Evolutionary conservation across 1,139 yeast genomes (phyloP).

Genomic region (Geotrichum aggregatum): DNA sequence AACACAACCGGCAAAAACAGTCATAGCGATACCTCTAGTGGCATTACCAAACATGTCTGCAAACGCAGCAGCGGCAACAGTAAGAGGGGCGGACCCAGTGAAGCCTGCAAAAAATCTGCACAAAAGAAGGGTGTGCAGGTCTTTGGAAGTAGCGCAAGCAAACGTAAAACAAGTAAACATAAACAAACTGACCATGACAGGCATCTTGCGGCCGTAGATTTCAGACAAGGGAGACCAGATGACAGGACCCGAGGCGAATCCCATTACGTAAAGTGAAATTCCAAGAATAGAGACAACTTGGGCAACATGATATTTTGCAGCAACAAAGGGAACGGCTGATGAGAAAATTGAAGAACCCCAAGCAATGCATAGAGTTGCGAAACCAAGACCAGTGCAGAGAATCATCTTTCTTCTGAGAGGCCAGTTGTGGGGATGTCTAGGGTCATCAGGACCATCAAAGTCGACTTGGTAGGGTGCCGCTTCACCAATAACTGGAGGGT

Average conservation of each 20-base stretch:
- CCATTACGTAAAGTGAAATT: slow-evolving; percentile 67
- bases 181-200: slow-evolving; percentile 52
- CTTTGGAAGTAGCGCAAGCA: slow-evolving; percentile 69
- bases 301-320: slow-evolving; percentile 34
- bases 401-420: slow-evolving; percentile 37
- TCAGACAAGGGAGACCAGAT: slow-evolving; percentile 81
- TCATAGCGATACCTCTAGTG: slow-evolving; percentile 64
- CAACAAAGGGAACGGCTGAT: slow-evolving; percentile 35
- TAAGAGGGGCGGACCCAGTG: slow-evolving; percentile 75
- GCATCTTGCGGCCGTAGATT: slow-evolving; percentile 62
- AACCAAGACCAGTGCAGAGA: slow-evolving; percentile 37
- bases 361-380: slow-evolving; percentile 40
- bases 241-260: slow-evolving; percentile 80
- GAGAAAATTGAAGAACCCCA: slow-evolving; percentile 47
- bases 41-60: slow-evolving; percentile 65
- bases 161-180: slow-evolving; percentile 59
- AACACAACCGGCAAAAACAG: slow-evolving; percentile 61
- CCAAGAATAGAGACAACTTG: slow-evolving; percentile 45
- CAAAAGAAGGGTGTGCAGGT: slow-evolving; percentile 65
- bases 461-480: slow-evolving; percentile 48
- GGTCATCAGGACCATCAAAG: slow-evolving; percentile 52
- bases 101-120: slow-evolving; percentile 74
- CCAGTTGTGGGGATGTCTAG: slow-evolving; percentile 50
- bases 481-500: slow-evolving; percentile 49
- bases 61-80: slow-evolving; percentile 78